Percentiles rank a stretch among this genome's conserved stretches.
Evolutionary conservation across 2,329 filamentous ascomycete species (phyloP).

Genomic region (Aureobasidium sp.): DNA sequence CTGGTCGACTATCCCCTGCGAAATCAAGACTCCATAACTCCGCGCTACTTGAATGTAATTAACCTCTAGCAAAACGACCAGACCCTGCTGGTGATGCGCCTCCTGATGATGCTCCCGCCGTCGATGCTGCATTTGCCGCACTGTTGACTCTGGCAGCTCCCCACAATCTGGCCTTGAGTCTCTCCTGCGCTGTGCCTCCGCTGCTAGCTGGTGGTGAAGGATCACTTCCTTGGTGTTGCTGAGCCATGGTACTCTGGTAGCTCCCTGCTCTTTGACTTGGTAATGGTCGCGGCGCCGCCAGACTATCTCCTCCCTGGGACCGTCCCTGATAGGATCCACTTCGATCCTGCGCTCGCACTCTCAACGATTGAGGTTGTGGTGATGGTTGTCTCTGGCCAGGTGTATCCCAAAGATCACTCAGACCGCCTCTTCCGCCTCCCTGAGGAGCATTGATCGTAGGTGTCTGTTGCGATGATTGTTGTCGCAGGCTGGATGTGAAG

Average conservation of each 20-base stretch:
- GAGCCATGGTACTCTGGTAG: conserved; percentile 53
- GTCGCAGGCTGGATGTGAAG: conserved; percentile 45
- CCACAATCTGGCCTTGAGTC: conserved; percentile 74
- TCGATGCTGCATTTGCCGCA: background rate
- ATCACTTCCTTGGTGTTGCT: conserved; percentile 31
- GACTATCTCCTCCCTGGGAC: conserved; percentile 1
- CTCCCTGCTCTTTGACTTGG: conserved; percentile 69
- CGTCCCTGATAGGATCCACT: conserved; percentile 18
- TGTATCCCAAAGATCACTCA: conserved; percentile 55
- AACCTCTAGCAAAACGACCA: conserved; percentile 9
- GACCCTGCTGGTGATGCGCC: background rate
- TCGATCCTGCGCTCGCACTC: conserved; percentile 28
- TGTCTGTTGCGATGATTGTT: conserved; percentile 34
- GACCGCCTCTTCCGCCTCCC: conserved; percentile 39
- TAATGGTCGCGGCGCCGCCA: conserved; percentile 48
- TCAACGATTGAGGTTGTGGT: conserved; percentile 21
- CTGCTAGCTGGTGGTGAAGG: conserved; percentile 33
- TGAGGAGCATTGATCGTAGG: conserved; percentile 25
- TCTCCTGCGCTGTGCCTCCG: conserved; percentile 64
- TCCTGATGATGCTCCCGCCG: background rate
- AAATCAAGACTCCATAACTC: background rate
- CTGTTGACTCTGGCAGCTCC: conserved; percentile 18
- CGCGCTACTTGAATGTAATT: background rate
- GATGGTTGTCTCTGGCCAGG: conserved; percentile 35
- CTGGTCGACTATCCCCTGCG: background rate